phyloP scores from a whole-genome alignment of 176 grass and related monocot genomes.

The Aegilops speltoides region DNA sequence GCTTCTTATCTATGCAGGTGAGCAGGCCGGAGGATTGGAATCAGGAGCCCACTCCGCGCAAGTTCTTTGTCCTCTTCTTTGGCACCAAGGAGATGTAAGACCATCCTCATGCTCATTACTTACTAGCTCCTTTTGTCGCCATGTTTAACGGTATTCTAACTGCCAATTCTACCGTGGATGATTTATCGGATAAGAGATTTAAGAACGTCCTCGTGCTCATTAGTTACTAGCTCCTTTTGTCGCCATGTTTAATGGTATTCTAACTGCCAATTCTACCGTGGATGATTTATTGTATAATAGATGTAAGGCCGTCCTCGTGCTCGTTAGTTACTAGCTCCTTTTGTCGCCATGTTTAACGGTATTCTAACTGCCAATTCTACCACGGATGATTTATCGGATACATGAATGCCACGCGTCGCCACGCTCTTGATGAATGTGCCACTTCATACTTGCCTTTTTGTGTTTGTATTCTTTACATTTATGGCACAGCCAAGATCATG shows the following conservation, averaged over 20 bases:
- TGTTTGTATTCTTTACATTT: neutral
- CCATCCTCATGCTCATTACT: neutral
- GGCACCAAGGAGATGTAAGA: constrained; percentile 90
- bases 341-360: neutral
- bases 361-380: neutral
- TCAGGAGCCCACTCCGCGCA: constrained; percentile 48
- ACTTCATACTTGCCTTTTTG: neutral
- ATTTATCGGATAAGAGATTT: too few species aligned
- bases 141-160: neutral
- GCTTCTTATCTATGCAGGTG: constrained; percentile 56
- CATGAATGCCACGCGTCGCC: neutral
- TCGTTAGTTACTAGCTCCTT: neutral
- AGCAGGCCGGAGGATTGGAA: constrained; percentile 74
- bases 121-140: neutral
- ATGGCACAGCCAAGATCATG: neutral
- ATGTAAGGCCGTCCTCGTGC: neutral
- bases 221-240: neutral
- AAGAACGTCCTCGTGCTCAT: neutral
- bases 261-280: neutral
- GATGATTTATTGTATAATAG: neutral
- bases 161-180: neutral
- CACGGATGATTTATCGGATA: neutral
- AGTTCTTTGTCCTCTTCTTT: constrained; percentile 91
- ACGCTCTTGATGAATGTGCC: neutral
- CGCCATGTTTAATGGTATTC: neutral